These are phyloP conservation scores for Akanthomyces muscarius DNA, from an alignment of 2,329 filamentous ascomycete species.

Conservation along the genomic window DNA sequence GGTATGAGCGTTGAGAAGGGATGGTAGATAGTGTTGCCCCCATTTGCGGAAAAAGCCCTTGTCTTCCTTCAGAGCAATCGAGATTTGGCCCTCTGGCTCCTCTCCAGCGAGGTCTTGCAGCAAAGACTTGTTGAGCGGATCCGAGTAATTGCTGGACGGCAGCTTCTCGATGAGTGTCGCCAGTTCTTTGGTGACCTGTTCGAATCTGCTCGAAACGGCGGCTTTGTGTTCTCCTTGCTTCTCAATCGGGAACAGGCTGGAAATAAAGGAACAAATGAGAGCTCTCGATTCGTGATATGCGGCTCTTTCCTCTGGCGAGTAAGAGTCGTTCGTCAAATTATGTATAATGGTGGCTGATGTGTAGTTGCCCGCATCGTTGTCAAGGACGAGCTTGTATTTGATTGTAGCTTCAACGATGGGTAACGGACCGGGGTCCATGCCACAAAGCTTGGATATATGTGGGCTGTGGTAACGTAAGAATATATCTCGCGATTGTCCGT, in stretches of 20 bases:
- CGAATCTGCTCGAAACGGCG: background rate
- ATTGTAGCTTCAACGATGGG: slow-evolving; percentile 19
- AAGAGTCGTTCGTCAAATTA: background rate
- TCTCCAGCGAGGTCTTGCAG: slow-evolving; percentile 45
- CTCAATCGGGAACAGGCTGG: slow-evolving; percentile 39
- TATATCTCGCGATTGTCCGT: slow-evolving; percentile 57
- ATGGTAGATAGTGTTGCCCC: slow-evolving; percentile 56
- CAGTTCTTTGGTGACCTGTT: slow-evolving; percentile 25
- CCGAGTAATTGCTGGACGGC: slow-evolving; percentile 33
- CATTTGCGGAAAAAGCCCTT: slow-evolving; percentile 43
- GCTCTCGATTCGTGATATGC: slow-evolving; percentile 50
- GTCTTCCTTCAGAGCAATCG: slow-evolving; percentile 39
- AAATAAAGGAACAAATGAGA: slow-evolving; percentile 46
- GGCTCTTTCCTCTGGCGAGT: background rate
- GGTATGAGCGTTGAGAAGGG: slow-evolving; percentile 52
- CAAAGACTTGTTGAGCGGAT: slow-evolving; percentile 43
- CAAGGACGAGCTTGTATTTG: slow-evolving; percentile 23
- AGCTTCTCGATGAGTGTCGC: slow-evolving; percentile 29
- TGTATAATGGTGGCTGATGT: background rate
- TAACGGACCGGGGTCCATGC: background rate
- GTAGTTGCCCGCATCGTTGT: background rate
- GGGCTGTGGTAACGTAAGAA: slow-evolving; percentile 37
- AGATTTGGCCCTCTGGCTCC: slow-evolving; percentile 46
- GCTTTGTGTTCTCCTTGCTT: slow-evolving; percentile 35
- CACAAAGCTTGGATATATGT: background rate